Conservation (phyloP, 352 stramenopile genomes). For the Pythium periplocum region DNA sequence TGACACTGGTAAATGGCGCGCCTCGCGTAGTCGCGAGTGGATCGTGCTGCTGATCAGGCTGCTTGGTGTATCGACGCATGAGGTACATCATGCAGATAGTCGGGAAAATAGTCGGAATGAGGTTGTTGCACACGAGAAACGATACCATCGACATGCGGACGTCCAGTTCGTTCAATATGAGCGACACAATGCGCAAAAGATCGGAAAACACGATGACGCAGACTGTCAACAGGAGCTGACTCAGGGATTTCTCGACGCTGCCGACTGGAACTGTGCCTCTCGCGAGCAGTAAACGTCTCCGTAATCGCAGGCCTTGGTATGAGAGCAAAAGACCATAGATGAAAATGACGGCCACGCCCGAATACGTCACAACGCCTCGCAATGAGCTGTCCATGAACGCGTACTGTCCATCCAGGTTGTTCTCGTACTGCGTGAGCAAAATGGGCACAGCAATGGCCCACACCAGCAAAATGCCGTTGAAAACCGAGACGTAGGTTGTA, state of each 20-base stretch:
- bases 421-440: conserved; percentile 40
- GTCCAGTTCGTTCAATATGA: conserved; percentile 46
- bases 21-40: no score
- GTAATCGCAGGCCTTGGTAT: conserved; percentile 70
- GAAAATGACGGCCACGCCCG: conserved; percentile 50
- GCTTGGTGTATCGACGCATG: conserved; percentile 57
- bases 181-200: conserved; percentile 58
- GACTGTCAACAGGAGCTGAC: conserved; percentile 78
- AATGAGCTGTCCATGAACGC: conserved; percentile 55
- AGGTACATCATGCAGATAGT: conserved; percentile 88
- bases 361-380: conserved; percentile 51
- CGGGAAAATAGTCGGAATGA: conserved; percentile 82
- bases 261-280: conserved; percentile 56
- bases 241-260: conserved; percentile 76
- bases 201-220: conserved; percentile 73
- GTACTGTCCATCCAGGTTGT: conserved; percentile 56
- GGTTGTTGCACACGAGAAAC: conserved; percentile 68
- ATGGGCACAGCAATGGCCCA: conserved; percentile 59
- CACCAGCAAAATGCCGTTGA: conserved; percentile 50
- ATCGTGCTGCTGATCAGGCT: no score
- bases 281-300: conserved; percentile 61
- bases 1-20: no score
- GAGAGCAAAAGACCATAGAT: conserved; percentile 62
- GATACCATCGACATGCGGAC: conserved; percentile 52
- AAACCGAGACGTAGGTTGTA: conserved; percentile 41